Base-by-base conservation (phyloP, 352 stramenopile species). In the Pythium insidiosum region DNA sequence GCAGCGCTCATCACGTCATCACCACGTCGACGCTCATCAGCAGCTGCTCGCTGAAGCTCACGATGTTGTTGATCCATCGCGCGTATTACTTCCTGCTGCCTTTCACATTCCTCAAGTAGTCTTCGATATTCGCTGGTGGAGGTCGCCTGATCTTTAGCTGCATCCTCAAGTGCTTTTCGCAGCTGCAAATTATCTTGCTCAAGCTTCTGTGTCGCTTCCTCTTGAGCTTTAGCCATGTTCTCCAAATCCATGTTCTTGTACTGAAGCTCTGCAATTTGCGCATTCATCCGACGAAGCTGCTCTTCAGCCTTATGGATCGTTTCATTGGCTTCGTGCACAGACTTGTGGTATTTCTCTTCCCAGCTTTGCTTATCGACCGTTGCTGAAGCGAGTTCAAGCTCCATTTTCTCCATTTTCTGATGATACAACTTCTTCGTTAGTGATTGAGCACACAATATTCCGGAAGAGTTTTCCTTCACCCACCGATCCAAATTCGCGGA, bases 261-360 rank as follows among this genome's bases (percentile, higher is more conserved):
- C 39, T 63, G 66, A 23, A 86, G 43, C 62, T 77, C 65, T 0
- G 56, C 40, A 6, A 84, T 63, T 31, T 84, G 68, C 6, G 39
- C 49, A 4, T 60, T 69, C 13, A 88, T 38, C 33, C 78, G 61
- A 22, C 78, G 46, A 36, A 80, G 73, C 49, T 86, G 59, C 24
- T 68, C 61, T 0, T 74, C 71, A 1, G 68, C 72, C 18, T 77
- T 62, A 31, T 66, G 67, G 31, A 70, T 78, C 1, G 83, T 48
- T 3, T 54, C 44, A 29, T 85, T 67, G 9, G 68, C 58, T 45
- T 87, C 70, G 15, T 74, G 68, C 6, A 58, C 55, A 3, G 60
- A 59, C 20, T 81, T 68, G 29, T 78, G 51, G 35, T 81, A 86
- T 23, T 90, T 88, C 30, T 90, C 76, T 43, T 91, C 79, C 79